Evolutionary conservation across 2,329 filamentous ascomycete genomes (phyloP).

Genomic region (Fusarium ramigenum): DNA sequence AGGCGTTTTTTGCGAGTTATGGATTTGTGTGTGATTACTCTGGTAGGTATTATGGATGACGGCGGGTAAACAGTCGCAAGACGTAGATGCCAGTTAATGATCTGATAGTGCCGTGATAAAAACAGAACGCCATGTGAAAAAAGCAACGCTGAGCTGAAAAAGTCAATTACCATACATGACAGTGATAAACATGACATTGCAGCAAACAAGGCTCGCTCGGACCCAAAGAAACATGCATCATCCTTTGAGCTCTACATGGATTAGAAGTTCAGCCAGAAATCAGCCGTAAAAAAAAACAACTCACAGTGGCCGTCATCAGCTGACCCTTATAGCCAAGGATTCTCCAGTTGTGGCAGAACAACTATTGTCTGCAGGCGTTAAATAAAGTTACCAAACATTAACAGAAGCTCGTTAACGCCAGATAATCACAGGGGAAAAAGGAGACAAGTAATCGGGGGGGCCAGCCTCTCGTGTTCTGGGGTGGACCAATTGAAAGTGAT

Average conservation of each 20-base stretch:
- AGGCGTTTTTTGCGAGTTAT: not conserved
- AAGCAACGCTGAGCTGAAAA: not conserved
- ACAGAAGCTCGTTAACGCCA: not conserved
- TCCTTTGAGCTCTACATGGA: not conserved
- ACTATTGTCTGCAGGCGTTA: not conserved
- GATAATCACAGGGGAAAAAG: not conserved
- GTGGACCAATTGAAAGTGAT: not conserved
- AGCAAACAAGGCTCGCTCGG: not conserved
- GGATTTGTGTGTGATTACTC: not conserved
- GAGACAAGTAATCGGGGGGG: not conserved
- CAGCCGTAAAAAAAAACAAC: not conserved
- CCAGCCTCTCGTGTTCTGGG: not conserved
- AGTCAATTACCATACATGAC: not conserved
- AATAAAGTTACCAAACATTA: not conserved
- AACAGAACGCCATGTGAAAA: not conserved
- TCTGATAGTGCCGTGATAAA: not conserved
- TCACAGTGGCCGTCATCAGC: not conserved
- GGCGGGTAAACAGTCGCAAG: not conserved
- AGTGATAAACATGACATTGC: not conserved
- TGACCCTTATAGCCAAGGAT: slow-evolving; percentile 17
- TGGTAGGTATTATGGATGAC: not conserved
- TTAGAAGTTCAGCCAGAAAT: not conserved
- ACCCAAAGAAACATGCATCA: not conserved
- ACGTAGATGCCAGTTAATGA: not conserved
- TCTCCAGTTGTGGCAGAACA: slow-evolving; percentile 14